Conservation (phyloP, 805 yeast genomes). For the Cyberlindnera subsufficiens region DNA sequence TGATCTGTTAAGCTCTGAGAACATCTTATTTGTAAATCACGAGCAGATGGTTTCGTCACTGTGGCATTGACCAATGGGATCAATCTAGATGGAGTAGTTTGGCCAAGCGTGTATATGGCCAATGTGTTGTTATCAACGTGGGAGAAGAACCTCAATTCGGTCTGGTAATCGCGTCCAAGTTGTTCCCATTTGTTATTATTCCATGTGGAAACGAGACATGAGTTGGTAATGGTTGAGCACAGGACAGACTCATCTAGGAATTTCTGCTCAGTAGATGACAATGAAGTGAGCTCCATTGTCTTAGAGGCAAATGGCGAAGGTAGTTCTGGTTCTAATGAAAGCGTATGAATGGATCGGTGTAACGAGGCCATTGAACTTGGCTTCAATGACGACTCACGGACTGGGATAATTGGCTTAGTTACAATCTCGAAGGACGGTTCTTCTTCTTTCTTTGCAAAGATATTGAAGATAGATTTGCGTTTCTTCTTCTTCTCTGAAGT, state of each 20-base stretch:
- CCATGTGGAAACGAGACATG: slow-evolving; percentile 19
- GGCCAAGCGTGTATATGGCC: slow-evolving; percentile 9
- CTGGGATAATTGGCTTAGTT: slow-evolving; percentile 7
- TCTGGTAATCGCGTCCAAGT: slow-evolving; percentile 13
- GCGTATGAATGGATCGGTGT: slow-evolving; percentile 5
- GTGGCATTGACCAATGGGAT: slow-evolving; percentile 14
- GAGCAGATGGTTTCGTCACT: slow-evolving; percentile 10
- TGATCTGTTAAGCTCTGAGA: slow-evolving; percentile 1
- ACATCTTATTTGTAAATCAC: slow-evolving; percentile 13
- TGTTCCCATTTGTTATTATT: slow-evolving; percentile 17
- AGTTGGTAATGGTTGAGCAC: slow-evolving; percentile 9
- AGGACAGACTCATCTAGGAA: slow-evolving; percentile 4
- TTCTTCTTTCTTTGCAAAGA: slow-evolving; percentile 15
- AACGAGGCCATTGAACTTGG: slow-evolving; percentile 9
- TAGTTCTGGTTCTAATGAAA: not conserved
- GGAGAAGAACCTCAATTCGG: slow-evolving; percentile 14
- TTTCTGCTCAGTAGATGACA: slow-evolving; percentile 5
- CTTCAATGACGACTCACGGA: not conserved
- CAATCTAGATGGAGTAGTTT: slow-evolving; percentile 7
- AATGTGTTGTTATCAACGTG: slow-evolving; percentile 4
- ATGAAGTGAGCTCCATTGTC: not conserved
- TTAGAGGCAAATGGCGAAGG: slow-evolving; percentile 6
- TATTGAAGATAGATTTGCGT: slow-evolving; percentile 20
- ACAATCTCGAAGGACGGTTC: slow-evolving; percentile 23
- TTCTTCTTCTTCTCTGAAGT: slow-evolving; percentile 11